These are phyloP conservation scores for Grosmannia penicillata DNA, from an alignment of 2,329 filamentous ascomycete genomes.

Conservation along the genomic window DNA sequence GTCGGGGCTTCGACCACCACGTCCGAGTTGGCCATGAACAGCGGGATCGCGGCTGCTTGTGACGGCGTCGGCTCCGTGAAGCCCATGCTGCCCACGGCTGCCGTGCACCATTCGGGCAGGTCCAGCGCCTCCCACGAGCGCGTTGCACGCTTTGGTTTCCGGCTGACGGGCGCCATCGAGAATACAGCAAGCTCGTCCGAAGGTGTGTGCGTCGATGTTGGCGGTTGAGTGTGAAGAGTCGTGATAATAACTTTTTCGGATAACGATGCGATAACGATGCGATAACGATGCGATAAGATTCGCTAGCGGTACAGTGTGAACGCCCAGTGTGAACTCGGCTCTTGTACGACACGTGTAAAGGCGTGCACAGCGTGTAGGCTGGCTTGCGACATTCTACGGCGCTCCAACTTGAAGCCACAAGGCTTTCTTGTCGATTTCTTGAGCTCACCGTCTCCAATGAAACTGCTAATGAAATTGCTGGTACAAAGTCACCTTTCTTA, in stretches of 20 bases:
- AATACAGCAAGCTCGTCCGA: background rate
- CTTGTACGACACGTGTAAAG: too few relatives aligned
- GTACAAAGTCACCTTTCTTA: too few relatives aligned
- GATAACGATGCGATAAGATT: too few relatives aligned
- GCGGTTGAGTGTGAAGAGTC: background rate
- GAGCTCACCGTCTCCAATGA: too few relatives aligned
- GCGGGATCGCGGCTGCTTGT: constrained; percentile 80
- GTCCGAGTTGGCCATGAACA: constrained; percentile 82
- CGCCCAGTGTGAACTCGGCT: too few relatives aligned
- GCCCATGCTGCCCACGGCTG: constrained; percentile 71
- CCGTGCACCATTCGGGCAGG: constrained; percentile 68
- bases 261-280: background rate
- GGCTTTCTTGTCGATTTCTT: too few relatives aligned
- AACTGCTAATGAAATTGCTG: too few relatives aligned
- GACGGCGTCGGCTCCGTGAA: constrained; percentile 65
- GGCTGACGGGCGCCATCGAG: constrained; percentile 17
- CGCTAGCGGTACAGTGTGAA: too few relatives aligned
- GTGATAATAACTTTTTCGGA: background rate
- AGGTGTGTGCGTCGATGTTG: background rate
- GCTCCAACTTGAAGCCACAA: too few relatives aligned
- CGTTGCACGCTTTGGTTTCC: constrained; percentile 31
- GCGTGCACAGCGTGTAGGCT: too few relatives aligned
- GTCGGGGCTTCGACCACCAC: constrained; percentile 69
- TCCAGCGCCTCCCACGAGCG: constrained; percentile 54
- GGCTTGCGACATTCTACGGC: too few relatives aligned